Evolutionary conservation across 169 alveolate species (phyloP), one percentile per base, ranked within the genome.

Genomic region (Theileria sp.): DNA sequence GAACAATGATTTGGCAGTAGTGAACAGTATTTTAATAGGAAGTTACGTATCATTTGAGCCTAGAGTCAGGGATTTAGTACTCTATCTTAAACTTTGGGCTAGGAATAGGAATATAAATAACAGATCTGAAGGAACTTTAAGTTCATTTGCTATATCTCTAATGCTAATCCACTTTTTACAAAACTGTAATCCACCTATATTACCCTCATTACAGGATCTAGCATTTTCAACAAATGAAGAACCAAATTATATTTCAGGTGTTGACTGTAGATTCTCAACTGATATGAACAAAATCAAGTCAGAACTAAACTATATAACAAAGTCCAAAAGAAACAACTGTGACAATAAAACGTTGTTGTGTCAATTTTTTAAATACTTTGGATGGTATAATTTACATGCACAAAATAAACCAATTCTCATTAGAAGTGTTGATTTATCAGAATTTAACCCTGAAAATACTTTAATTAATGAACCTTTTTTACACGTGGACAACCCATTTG

Each of bases 91-190:
- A 86, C 38, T 72, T 30, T 93, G 96, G 96, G 94, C 95, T 21
- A 84, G 88, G 68, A 44, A 49, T 23, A 89, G 89, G 77, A 92
- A 87, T 62, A 75, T 93, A 6, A 92, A 91, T 71, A 93, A 93
- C 81, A 54, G 95, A 38, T 89, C 92, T 8, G 82, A 87, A 64
- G 95, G 95, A 49, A 87, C 95, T 62, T 62, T 93, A 54, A 86
- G 94, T 9, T 88, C 95, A 9, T 93, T 92, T 80, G 94, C 96
- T 6, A 75, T 92, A 32, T 79, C 91, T 32, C 71, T 93, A 64
- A 88, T 93, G 93, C 87, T 81, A 34, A 93, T 93, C 66, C 95
- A 93, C 60, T 93, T 87, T 77, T 69, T 93, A 49, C 96, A 93
- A 62, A 65, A 80, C 51, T 84, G 87, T 23, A 86, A 74, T 38